Evolutionary conservation across 2,329 filamentous ascomycete genomes (phyloP).

Genomic region (Cadophora sp.): DNA sequence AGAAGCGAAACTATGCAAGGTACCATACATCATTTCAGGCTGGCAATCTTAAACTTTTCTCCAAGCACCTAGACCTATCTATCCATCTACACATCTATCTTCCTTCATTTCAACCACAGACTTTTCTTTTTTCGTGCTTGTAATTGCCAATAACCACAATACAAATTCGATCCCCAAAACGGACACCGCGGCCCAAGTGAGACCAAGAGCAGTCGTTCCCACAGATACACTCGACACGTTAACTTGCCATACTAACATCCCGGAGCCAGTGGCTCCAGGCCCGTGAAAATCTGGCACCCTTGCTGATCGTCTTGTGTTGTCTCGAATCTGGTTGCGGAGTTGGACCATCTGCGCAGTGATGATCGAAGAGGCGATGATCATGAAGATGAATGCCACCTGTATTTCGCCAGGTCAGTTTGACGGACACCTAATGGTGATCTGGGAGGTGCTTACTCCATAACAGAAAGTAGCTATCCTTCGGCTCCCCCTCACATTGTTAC

Average conservation of each 20-base stretch:
- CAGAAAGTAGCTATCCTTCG: background rate
- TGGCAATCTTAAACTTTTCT: too few relatives aligned
- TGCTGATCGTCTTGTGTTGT: background rate
- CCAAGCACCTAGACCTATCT: too few relatives aligned
- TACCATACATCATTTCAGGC: too few relatives aligned
- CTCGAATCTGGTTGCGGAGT: conserved; percentile 10
- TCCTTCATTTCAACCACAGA: background rate
- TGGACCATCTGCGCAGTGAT: conserved; percentile 16
- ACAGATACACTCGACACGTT: background rate
- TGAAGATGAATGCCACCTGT: conserved; percentile 15
- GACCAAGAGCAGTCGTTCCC: background rate
- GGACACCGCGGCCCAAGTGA: conserved; percentile 12
- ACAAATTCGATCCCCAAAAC: conserved; percentile 11
- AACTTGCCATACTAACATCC: background rate
- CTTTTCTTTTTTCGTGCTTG: background rate
- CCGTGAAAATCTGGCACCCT: background rate
- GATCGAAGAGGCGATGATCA: conserved; percentile 10
- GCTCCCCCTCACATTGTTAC: background rate
- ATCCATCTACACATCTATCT: background rate
- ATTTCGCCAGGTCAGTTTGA: background rate
- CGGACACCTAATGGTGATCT: background rate
- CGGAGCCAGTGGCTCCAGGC: background rate
- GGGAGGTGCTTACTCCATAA: background rate
- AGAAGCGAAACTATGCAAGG: too few relatives aligned
- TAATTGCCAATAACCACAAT: conserved; percentile 12